phyloP scores from a whole-genome alignment of 108 stramenopile genomes.

The Conticribra weissflogii region DNA sequence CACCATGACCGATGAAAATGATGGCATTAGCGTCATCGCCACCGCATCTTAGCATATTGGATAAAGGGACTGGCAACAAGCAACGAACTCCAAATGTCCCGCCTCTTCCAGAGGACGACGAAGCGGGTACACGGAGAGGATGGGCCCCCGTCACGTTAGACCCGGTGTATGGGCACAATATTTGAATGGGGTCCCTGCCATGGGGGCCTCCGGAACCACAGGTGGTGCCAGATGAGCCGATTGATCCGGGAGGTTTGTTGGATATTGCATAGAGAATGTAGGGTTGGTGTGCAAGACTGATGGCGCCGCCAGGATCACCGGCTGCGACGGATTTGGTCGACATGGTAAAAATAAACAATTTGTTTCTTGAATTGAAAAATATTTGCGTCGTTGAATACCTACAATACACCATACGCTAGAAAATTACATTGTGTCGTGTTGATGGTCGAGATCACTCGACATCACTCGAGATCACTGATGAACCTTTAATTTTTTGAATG shows the following conservation, averaged over 20 bases:
- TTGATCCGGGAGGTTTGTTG: constrained; percentile 23
- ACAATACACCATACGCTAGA: no score
- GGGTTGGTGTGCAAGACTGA: constrained; percentile 17
- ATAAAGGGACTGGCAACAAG: constrained; percentile 22
- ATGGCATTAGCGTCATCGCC: constrained; percentile 24
- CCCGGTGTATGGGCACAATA: constrained; percentile 46
- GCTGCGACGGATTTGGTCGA: neutral
- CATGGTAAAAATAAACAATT: no score
- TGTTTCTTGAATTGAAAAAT: neutral
- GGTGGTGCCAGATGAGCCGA: neutral
- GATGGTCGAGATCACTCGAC: no score
- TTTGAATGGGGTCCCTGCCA: constrained; percentile 41
- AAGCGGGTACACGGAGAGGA: constrained; percentile 15
- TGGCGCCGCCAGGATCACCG: constrained; percentile 1
- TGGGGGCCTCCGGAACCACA: constrained; percentile 6
- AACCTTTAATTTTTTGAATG: no score
- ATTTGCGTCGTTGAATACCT: neutral
- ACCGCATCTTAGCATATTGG: constrained; percentile 10
- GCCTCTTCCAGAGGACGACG: constrained; percentile 8
- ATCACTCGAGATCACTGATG: no score
- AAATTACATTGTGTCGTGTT: no score
- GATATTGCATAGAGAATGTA: constrained; percentile 35
- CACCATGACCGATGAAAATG: constrained; percentile 38
- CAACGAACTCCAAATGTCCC: constrained; percentile 31
- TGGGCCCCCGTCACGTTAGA: constrained; percentile 32